phyloP scores from a whole-genome alignment of 2,329 filamentous ascomycete genomes.

The Aspergillus sp. region DNA sequence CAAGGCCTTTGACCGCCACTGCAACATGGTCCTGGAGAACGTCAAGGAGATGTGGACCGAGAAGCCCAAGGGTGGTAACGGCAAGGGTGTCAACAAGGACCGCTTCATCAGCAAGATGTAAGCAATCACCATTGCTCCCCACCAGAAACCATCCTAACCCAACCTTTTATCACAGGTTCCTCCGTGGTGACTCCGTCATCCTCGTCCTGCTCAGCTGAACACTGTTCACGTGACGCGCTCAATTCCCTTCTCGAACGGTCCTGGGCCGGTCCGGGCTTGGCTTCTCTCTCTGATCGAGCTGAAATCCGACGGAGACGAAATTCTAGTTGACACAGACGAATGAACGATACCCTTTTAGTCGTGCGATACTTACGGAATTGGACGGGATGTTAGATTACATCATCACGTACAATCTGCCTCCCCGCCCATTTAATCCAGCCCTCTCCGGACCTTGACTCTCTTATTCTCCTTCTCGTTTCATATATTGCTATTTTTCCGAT shows the following conservation, averaged over 20 bases:
- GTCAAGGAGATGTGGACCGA: conserved; percentile 99
- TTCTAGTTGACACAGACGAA: conserved; percentile 29
- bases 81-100: conserved; percentile 97
- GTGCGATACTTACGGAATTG: background rate
- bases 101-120: conserved; percentile 97
- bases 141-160: background rate
- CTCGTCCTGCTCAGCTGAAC: conserved; percentile 76
- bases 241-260: conserved; percentile 6
- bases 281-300: conserved; percentile 1
- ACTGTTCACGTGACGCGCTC: conserved; percentile 16
- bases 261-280: conserved; percentile 3
- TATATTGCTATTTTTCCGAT: background rate
- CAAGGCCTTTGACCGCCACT: conserved; percentile 97
- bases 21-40: conserved; percentile 98
- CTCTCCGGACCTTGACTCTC: background rate
- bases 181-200: conserved; percentile 85
- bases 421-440: too few relatives aligned
- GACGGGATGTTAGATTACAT: background rate
- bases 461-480: background rate
- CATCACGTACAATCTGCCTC: background rate
- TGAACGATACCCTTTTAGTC: conserved; percentile 27
- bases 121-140: conserved; percentile 28
- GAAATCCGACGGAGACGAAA: conserved; percentile 15
- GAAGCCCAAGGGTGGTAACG: conserved; percentile 80
- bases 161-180: conserved; percentile 60